Conservation (phyloP, 2,329 filamentous ascomycete genomes). For the Epichloe aotearoae region DNA sequence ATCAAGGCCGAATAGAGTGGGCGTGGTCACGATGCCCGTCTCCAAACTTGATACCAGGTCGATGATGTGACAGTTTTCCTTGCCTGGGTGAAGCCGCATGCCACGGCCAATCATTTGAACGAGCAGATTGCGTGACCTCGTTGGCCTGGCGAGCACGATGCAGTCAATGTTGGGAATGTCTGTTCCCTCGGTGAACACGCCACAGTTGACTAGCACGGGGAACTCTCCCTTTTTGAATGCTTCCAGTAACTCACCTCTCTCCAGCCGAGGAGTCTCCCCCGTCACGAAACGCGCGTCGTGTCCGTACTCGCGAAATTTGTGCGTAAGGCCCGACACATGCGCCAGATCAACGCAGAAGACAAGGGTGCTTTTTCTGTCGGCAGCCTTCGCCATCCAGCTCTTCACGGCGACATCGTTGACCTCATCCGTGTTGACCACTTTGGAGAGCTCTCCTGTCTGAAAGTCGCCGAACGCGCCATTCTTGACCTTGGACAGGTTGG, state of each 20-base stretch:
- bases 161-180: conserved; percentile 98
- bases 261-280: conserved; percentile 57
- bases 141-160: conserved; percentile 75
- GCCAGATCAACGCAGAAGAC: conserved; percentile 88
- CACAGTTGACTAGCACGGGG: conserved; percentile 85
- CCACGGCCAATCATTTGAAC: conserved; percentile 97
- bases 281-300: conserved; percentile 83
- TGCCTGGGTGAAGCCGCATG: conserved; percentile 68
- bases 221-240: conserved; percentile 64
- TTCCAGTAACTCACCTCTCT: conserved; percentile 57
- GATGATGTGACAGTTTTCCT: conserved; percentile 84
- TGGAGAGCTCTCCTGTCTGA: conserved; percentile 60
- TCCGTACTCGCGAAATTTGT: conserved; percentile 61
- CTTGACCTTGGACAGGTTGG: conserved; percentile 60
- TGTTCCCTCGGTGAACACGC: conserved; percentile 92
- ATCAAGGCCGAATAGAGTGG: conserved; percentile 86
- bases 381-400: conserved; percentile 70
- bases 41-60: conserved; percentile 85
- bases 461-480: conserved; percentile 61
- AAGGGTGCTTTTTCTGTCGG: conserved; percentile 65
- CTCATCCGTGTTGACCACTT: conserved; percentile 66
- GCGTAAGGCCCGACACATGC: conserved; percentile 65
- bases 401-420: conserved; percentile 77
- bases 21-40: conserved; percentile 77
- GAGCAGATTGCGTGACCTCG: conserved; percentile 80